Conservation (phyloP, 2,329 filamentous ascomycete genomes). For the Venturia effusa region DNA sequence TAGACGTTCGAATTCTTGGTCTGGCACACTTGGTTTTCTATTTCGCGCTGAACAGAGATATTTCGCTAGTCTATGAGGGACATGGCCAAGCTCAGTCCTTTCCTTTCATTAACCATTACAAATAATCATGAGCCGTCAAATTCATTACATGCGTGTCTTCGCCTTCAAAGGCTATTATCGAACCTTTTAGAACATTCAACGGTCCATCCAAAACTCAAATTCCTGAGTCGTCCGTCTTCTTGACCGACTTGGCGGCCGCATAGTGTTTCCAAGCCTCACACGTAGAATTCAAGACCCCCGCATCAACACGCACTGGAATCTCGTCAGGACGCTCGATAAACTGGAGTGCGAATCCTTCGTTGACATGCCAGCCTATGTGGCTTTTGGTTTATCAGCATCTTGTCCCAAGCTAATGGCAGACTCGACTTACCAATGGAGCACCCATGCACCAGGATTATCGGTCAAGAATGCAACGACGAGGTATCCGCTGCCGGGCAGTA, state of each 20-base stretch:
- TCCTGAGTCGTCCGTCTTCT: slow-evolving; percentile 16
- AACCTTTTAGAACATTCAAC: too few species aligned
- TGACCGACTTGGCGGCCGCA: not conserved
- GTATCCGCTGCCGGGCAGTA: slow-evolving; percentile 7
- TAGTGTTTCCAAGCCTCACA: slow-evolving; percentile 7
- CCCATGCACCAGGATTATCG: slow-evolving; percentile 12
- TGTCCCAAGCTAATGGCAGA: not conserved
- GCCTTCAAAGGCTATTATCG: too few species aligned
- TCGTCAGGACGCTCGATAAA: not conserved
- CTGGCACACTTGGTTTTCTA: not conserved
- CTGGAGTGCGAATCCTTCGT: not conserved
- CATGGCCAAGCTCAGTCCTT: too few species aligned
- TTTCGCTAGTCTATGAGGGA: too few species aligned
- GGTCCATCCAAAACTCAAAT: not conserved
- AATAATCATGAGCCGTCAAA: too few species aligned
- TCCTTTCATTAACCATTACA: too few species aligned
- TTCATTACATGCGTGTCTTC: too few species aligned
- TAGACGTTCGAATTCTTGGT: not conserved
- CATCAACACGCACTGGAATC: not conserved
- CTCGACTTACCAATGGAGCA: not conserved
- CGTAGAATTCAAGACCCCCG: not conserved
- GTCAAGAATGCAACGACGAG: slow-evolving; percentile 10
- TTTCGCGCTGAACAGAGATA: too few species aligned
- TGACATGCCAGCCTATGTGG: slow-evolving; percentile 1
- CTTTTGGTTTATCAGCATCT: not conserved